phyloP scores from a whole-genome alignment of 1,139 yeast genomes.

The Taiozyma sp. region DNA sequence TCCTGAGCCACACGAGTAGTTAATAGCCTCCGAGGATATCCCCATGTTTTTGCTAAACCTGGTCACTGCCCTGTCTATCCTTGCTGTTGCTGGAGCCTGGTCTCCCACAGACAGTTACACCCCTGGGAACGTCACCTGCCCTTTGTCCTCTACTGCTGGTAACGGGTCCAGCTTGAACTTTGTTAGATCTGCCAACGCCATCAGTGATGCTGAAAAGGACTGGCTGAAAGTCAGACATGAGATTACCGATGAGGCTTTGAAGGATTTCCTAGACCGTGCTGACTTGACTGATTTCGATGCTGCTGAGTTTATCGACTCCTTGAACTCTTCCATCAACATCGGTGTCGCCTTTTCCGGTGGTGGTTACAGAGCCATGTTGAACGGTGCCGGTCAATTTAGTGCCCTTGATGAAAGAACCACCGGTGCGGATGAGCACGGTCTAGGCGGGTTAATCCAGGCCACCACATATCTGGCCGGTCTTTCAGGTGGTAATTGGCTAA shows the following conservation, averaged over 20 bases:
- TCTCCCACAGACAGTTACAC: constrained; percentile 63
- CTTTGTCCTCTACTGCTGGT: constrained; percentile 27
- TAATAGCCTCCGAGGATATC: not conserved
- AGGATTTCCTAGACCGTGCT: constrained; percentile 49
- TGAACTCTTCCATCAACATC: constrained; percentile 40
- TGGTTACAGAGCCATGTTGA: constrained; percentile 85
- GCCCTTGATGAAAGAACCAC: constrained; percentile 74
- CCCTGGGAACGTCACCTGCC: constrained; percentile 58
- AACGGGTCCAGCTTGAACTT: constrained; percentile 15
- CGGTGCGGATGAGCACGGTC: constrained; percentile 51
- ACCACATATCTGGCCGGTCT: constrained; percentile 73
- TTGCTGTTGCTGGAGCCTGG: constrained; percentile 33
- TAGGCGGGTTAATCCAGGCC: constrained; percentile 75
- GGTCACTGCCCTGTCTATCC: constrained; percentile 1
- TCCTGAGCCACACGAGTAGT: too few species aligned
- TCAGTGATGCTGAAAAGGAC: constrained; percentile 26
- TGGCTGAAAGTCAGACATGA: constrained; percentile 42
- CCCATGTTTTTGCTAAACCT: not conserved
- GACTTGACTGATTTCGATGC: constrained; percentile 57
- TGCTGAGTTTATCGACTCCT: constrained; percentile 37
- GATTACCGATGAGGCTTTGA: constrained; percentile 47
- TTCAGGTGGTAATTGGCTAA: constrained; percentile 86
- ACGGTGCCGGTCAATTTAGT: constrained; percentile 82
- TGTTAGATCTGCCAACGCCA: constrained; percentile 31
- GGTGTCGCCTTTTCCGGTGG: constrained; percentile 89